Base-by-base conservation (phyloP, 108 stramenopile species). In the Nitzschia palea region DNA sequence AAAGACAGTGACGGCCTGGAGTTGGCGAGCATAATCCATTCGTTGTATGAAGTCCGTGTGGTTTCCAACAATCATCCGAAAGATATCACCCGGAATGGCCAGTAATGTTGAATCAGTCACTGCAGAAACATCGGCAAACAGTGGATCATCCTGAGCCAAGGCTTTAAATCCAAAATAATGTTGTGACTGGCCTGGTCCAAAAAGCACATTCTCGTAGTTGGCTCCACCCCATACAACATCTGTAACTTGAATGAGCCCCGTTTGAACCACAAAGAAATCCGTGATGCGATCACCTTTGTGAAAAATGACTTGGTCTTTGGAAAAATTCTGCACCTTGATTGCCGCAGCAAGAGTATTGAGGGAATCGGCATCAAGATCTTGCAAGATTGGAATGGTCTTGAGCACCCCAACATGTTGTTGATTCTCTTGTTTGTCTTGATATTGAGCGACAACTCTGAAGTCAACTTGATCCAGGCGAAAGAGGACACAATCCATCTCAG, bases 241-340 rank as follows among this genome's bases (percentile, higher is more conserved):
- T 2, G 71, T 79, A 4, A 65, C 75, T 28, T 71, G 57, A 0
- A 84, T 67, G 29, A 27, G 44, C 3, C 96, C 96, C 32, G 79
- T 62, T 55, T 86, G 72, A 54, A 94, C 67, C 33, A 95, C 81
- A 75, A 71, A 80, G 55, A 96, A 90, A 70, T 55, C 51, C 44
- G 87, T 36, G 9, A 72, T 73, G 18, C 22, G 53, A 29, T 89
- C 87, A 6, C 87, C 86, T 45, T 58, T 61, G 17, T 64, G 44
- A 54, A 82, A 85, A 18, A 43, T 29, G 22, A 61, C 50, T 4
- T 51, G 44, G 22, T 22, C 47, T 34, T 58, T 51, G 26, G 45
- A 37, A 50, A 17, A 70, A 47, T 35, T 15, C 5, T 9, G 5
- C 12, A 25, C 25, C 25, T 44, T 61, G 27, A 50, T 61, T 6